A percentile compares a stretch with the other conserved stretches of the same genome.
These are phyloP conservation scores for Cladorrhinum sp. DNA, from an alignment of 2,329 filamentous ascomycete species.

Conservation along the genomic window DNA sequence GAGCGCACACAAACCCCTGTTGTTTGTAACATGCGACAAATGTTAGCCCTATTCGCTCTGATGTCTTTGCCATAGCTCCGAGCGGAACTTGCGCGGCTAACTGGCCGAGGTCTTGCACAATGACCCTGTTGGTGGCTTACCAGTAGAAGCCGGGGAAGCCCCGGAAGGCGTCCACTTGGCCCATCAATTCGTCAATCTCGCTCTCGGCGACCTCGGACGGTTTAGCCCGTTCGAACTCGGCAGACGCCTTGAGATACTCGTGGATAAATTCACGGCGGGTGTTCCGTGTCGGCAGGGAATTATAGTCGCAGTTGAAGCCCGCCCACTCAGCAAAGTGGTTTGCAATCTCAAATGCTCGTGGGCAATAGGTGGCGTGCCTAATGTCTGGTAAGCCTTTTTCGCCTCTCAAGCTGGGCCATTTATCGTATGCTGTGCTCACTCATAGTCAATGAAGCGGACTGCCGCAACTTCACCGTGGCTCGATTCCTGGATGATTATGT, in stretches of 20 bases:
- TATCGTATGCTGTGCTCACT: too few species aligned
- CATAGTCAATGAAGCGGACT: conserved; percentile 10
- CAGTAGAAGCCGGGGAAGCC: conserved; percentile 8
- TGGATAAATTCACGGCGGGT: conserved; percentile 3
- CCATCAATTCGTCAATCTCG: conserved; percentile 2
- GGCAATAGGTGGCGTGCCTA: conserved; percentile 4
- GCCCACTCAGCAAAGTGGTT: conserved; percentile 10
- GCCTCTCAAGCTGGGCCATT: too few species aligned
- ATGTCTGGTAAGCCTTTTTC: too few species aligned
- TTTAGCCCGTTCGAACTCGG: neutral
- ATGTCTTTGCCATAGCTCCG: neutral
- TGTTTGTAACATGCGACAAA: neutral
- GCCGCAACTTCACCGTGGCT: neutral
- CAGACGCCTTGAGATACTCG: conserved; percentile 1
- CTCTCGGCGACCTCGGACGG: neutral
- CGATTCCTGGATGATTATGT: conserved; percentile 3
- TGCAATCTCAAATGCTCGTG: conserved; percentile 3
- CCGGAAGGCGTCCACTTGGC: conserved; percentile 6
- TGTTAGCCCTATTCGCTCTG: neutral
- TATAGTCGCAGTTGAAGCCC: conserved; percentile 8
- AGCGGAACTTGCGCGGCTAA: too few species aligned
- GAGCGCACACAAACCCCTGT: conserved; percentile 4
- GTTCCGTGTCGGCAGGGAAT: neutral
- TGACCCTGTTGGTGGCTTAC: neutral
- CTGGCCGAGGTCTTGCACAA: too few species aligned